A percentile compares a stretch with the other conserved stretches of the same genome.
Conservation (phyloP, 2,329 filamentous ascomycete genomes). For the Fusarium secorum region DNA sequence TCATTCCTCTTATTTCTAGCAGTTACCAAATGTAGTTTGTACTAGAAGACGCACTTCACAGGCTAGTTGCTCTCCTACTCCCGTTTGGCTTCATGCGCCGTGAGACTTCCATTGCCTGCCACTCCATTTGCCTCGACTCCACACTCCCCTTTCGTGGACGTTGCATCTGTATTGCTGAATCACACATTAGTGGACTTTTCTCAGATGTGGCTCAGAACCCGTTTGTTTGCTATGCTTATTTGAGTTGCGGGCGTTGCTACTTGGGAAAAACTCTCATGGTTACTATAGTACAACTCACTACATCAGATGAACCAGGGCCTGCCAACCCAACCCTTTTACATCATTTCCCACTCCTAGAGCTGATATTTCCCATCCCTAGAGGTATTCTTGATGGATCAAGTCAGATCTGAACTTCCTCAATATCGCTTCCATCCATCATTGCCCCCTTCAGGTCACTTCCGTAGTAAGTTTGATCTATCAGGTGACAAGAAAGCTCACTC, state of each 20-base stretch:
- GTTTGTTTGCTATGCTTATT: background rate
- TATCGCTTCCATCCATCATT: background rate
- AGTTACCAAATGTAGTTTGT: background rate
- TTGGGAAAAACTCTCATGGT: background rate
- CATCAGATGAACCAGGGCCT: background rate
- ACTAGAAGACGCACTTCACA: background rate
- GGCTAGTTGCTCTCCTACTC: background rate
- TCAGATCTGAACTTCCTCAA: background rate
- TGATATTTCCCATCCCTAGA: background rate
- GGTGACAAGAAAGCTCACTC: background rate
- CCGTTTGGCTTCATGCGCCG: background rate
- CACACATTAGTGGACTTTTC: no score
- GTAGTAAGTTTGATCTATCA: background rate
- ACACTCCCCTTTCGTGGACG: background rate
- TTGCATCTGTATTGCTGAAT: background rate
- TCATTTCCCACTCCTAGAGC: background rate
- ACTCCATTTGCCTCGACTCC: background rate
- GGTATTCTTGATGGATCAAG: background rate
- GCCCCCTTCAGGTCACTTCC: background rate
- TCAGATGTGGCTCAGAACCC: background rate
- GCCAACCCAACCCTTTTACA: background rate
- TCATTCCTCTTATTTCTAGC: background rate
- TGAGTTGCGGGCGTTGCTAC: background rate
- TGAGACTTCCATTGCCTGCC: background rate
- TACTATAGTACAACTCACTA: background rate